Evolutionary conservation across 306 rosid species (phyloP).

Genomic region (Cucurbita maxima): DNA sequence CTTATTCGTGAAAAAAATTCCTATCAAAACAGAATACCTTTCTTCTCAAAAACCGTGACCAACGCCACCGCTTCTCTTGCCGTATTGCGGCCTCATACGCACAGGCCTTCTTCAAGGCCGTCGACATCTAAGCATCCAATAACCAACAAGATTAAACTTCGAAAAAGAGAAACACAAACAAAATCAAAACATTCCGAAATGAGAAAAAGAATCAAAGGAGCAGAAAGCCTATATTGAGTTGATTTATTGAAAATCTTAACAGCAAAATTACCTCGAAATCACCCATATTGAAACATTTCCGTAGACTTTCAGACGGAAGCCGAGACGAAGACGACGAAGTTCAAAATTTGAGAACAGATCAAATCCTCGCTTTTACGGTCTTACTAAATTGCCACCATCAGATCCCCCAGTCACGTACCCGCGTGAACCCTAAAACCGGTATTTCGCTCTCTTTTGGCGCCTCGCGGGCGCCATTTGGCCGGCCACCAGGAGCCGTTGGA

Average conservation of each 20-base stretch:
- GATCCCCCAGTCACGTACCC: not conserved
- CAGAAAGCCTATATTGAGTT: not conserved
- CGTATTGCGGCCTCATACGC: constrained; percentile 49
- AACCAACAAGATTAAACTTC: constrained; percentile 4
- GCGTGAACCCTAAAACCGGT: not conserved
- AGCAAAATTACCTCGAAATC: not conserved
- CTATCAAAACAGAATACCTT: constrained; percentile 28
- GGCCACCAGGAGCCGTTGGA: not conserved
- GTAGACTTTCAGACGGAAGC: not conserved
- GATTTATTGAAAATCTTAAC: not conserved
- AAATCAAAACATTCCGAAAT: not conserved
- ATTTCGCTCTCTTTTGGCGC: not conserved
- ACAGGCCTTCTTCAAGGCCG: constrained; percentile 59
- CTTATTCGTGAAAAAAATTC: constrained; percentile 32
- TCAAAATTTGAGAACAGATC: not conserved
- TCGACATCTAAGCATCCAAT: constrained; percentile 37
- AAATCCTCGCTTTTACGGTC: not conserved
- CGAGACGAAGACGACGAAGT: not conserved
- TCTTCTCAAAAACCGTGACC: constrained; percentile 44
- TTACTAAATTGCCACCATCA: not conserved
- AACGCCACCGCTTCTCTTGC: constrained; percentile 69
- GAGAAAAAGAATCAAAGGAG: not conserved
- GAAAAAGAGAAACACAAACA: not conserved
- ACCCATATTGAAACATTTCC: not conserved
- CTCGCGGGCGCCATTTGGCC: not conserved